Percentiles rank a stretch among this genome's conserved stretches.
Evolutionary conservation across 176 grass and related monocot species (phyloP).

Genomic region (Rhynchospora breviuscula): DNA sequence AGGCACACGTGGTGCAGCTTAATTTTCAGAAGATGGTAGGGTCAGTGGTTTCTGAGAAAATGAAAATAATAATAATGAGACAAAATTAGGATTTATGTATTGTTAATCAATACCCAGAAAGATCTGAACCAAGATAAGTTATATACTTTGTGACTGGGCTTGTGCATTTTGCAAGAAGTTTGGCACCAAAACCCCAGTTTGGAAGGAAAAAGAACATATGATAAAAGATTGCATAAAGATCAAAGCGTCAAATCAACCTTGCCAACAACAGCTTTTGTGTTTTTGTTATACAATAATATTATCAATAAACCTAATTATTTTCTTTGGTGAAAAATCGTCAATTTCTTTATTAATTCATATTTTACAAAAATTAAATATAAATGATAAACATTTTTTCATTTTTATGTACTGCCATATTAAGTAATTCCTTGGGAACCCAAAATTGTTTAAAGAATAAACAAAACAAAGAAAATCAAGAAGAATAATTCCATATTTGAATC

Average conservation of each 20-base stretch:
- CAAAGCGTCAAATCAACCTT: constrained; percentile 15
- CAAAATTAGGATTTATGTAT: background rate
- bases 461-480: background rate
- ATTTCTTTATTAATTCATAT: background rate
- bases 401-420: background rate
- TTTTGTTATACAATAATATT: constrained; percentile 16
- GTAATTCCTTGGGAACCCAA: background rate
- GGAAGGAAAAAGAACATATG: background rate
- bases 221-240: background rate
- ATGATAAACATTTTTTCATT: background rate
- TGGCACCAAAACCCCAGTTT: constrained; percentile 52
- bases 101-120: background rate
- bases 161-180: constrained; percentile 64
- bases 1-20: constrained; percentile 24
- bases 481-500: background rate
- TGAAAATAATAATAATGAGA: background rate
- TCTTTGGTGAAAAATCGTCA: background rate
- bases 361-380: background rate
- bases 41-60: constrained; percentile 28
- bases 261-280: constrained; percentile 40
- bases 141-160: constrained; percentile 48
- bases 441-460: background rate
- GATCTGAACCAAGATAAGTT: background rate
- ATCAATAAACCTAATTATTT: background rate
- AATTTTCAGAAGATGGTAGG: constrained; percentile 10